Conservation (phyloP, 106 monocot species). For the Apostasia shenzhenica region DNA sequence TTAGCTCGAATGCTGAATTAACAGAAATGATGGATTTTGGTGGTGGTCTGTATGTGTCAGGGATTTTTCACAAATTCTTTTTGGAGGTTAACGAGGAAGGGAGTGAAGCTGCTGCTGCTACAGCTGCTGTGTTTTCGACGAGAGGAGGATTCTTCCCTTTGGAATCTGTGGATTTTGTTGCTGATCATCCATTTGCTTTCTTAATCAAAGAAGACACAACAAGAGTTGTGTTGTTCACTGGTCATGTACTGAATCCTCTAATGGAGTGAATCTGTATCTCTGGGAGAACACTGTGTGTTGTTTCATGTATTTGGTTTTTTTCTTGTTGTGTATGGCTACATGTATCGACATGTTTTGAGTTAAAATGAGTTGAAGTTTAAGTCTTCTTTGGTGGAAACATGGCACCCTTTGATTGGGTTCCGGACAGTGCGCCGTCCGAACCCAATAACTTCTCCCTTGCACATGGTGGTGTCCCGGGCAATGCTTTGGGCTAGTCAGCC, state of each 20-base stretch:
- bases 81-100: conserved; percentile 83
- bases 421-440: too few relatives aligned
- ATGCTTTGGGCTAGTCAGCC: too few relatives aligned
- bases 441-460: too few relatives aligned
- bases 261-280: not conserved
- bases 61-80: conserved; percentile 59
- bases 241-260: conserved; percentile 51
- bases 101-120: conserved; percentile 71
- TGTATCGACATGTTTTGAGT: too few relatives aligned
- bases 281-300: too few relatives aligned
- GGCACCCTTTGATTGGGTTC: too few relatives aligned
- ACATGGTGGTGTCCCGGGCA: too few relatives aligned
- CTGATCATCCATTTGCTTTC: conserved; percentile 46
- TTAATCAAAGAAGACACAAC: conserved; percentile 42
- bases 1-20: conserved; percentile 26
- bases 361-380: too few relatives aligned
- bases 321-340: too few relatives aligned
- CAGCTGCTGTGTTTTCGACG: conserved; percentile 35
- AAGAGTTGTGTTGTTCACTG: conserved; percentile 39
- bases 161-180: conserved; percentile 26
- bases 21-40: conserved; percentile 33
- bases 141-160: not conserved
- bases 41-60: conserved; percentile 27
- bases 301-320: too few relatives aligned
- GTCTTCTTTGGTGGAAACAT: too few relatives aligned